These are phyloP conservation scores for Penicillium janthinellum DNA, from an alignment of 2,329 filamentous ascomycete species.

Conservation along the genomic window DNA sequence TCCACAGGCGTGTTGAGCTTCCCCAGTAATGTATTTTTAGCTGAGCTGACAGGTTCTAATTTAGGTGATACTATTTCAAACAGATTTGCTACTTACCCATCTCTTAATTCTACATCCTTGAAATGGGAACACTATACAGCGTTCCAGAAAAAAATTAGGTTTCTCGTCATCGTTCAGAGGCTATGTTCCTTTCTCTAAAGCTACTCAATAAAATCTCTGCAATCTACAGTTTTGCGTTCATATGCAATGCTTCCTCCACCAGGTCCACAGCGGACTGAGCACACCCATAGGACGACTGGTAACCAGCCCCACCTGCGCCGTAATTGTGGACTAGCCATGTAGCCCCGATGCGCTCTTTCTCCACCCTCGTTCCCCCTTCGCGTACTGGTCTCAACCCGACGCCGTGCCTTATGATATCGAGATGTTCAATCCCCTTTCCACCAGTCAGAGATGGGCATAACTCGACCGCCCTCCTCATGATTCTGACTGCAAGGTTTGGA, in stretches of 20 bases:
- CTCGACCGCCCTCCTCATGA: slow-evolving; percentile 67
- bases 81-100: neutral
- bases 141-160: neutral
- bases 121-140: neutral
- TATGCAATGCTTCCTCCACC: neutral
- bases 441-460: slow-evolving; percentile 45
- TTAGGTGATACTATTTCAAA: neutral
- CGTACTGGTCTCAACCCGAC: slow-evolving; percentile 77
- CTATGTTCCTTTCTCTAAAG: too few species aligned
- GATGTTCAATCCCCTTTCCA: slow-evolving; percentile 61
- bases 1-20: too few species aligned
- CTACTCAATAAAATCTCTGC: neutral
- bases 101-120: neutral
- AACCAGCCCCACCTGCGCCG: slow-evolving; percentile 56
- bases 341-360: slow-evolving; percentile 65
- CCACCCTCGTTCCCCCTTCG: slow-evolving; percentile 71
- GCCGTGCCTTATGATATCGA: slow-evolving; percentile 75
- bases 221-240: neutral
- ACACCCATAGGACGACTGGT: slow-evolving; percentile 65
- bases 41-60: neutral
- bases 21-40: neutral
- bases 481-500: slow-evolving; percentile 71
- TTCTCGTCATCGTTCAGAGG: neutral
- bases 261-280: slow-evolving; percentile 59
- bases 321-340: slow-evolving; percentile 50